phyloP scores from a whole-genome alignment of 768 basidiomycete species.

The Ramaria rubella region DNA sequence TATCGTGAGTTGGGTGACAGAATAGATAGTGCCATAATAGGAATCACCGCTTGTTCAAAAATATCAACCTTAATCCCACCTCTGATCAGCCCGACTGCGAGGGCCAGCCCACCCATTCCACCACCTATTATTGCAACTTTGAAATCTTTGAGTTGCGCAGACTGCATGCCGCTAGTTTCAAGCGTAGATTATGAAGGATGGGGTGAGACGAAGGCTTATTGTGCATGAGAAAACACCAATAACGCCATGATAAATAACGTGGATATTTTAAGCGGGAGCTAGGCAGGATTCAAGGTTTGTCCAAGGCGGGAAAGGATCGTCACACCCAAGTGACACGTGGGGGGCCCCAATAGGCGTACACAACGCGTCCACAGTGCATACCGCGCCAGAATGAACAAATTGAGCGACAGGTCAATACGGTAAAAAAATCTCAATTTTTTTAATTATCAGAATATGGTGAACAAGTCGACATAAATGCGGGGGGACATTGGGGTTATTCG shows the following conservation, averaged over 20 bases:
- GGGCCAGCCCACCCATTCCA: slow-evolving; percentile 47
- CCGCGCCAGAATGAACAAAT: not conserved
- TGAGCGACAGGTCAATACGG: too few species aligned
- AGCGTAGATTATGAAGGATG: not conserved
- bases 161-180: not conserved
- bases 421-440: too few species aligned
- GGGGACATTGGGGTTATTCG: too few species aligned
- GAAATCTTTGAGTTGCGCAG: slow-evolving; percentile 31
- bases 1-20: not conserved
- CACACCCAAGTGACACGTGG: not conserved
- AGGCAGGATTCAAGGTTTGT: not conserved
- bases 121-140: slow-evolving; percentile 49
- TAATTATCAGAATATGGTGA: too few species aligned
- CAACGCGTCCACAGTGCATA: not conserved
- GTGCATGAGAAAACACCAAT: too few species aligned
- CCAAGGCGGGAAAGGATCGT: not conserved
- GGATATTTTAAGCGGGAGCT: not conserved
- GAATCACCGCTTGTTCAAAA: slow-evolving; percentile 46
- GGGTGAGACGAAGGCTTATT: not conserved
- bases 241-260: not conserved
- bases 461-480: too few species aligned
- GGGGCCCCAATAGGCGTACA: not conserved
- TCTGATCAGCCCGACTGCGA: slow-evolving; percentile 38
- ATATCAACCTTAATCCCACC: slow-evolving; percentile 41
- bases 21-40: not conserved